These are phyloP conservation scores for Citeromyces nyonsensis DNA, from an alignment of 805 yeast genomes.

Conservation along the genomic window DNA sequence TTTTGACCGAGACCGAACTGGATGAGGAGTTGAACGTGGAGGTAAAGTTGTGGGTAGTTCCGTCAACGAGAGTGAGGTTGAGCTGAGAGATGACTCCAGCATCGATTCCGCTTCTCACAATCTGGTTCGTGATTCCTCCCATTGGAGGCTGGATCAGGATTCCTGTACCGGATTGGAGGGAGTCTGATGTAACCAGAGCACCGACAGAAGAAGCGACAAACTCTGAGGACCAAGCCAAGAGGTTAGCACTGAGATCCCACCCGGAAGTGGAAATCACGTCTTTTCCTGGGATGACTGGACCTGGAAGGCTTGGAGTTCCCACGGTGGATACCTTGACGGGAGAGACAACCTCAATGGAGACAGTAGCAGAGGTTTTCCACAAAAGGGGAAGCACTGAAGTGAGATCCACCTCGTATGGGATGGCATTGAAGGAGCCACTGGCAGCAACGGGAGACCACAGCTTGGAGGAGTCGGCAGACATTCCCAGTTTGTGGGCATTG, in stretches of 20 bases:
- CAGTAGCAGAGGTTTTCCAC: constrained; percentile 10
- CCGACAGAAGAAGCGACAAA: constrained; percentile 8
- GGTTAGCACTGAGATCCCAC: constrained; percentile 14
- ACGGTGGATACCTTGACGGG: constrained; percentile 9
- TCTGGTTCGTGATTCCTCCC: constrained; percentile 9
- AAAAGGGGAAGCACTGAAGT: constrained; percentile 13
- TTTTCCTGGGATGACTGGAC: constrained; percentile 9
- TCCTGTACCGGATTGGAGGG: constrained; percentile 9
- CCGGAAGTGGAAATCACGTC: constrained; percentile 4
- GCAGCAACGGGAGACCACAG: constrained; percentile 14
- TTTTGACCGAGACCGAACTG: constrained; percentile 5
- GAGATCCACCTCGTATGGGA: constrained; percentile 13
- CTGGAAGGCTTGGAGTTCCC: constrained; percentile 7
- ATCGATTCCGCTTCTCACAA: constrained; percentile 7
- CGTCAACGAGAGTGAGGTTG: constrained; percentile 13
- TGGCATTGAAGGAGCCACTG: constrained; percentile 12
- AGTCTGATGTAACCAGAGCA: constrained; percentile 6
- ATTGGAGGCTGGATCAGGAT: constrained; percentile 11
- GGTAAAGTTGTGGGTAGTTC: constrained; percentile 8
- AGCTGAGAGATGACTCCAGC: constrained; percentile 8
- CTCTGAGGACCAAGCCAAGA: constrained; percentile 12
- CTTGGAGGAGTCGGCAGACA: constrained; percentile 4
- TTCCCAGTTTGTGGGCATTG: constrained; percentile 11
- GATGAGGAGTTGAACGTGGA: constrained; percentile 7
- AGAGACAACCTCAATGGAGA: constrained; percentile 12